phyloP scores from a whole-genome alignment of 2,329 filamentous ascomycete genomes.

The Epicoccum nigrum region DNA sequence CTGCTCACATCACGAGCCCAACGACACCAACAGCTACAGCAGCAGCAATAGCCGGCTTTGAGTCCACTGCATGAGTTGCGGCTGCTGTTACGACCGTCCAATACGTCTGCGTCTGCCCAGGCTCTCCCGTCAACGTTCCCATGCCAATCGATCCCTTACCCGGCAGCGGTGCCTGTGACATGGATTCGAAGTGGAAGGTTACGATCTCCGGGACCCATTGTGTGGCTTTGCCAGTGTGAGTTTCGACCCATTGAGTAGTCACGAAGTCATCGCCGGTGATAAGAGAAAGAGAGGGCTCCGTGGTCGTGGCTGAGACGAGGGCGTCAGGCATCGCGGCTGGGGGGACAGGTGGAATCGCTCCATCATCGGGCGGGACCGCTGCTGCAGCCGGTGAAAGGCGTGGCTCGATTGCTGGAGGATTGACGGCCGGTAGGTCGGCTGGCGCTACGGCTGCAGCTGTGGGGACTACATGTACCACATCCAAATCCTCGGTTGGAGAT shows the following conservation, averaged over 20 bases:
- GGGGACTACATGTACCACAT: neutral
- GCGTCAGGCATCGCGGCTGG: slow-evolving; percentile 1
- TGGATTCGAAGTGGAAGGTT: slow-evolving; percentile 34
- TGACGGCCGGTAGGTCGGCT: slow-evolving; percentile 2
- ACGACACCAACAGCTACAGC: slow-evolving; percentile 34
- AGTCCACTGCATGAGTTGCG: slow-evolving; percentile 22
- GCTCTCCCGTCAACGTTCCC: slow-evolving; percentile 42
- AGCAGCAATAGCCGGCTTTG: slow-evolving; percentile 26
- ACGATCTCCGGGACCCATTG: slow-evolving; percentile 44
- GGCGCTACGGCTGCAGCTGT: slow-evolving; percentile 2
- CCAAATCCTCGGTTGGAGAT: neutral
- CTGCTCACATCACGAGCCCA: slow-evolving; percentile 24
- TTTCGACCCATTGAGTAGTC: slow-evolving; percentile 44
- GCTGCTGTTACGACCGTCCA: slow-evolving; percentile 27
- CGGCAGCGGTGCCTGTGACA: slow-evolving; percentile 30
- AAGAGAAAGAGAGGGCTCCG: neutral
- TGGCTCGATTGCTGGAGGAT: slow-evolving; percentile 1
- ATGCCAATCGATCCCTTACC: slow-evolving; percentile 42
- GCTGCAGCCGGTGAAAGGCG: slow-evolving; percentile 6
- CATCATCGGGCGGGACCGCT: slow-evolving; percentile 1
- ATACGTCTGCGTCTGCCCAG: slow-evolving; percentile 36
- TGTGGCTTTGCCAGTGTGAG: slow-evolving; percentile 29
- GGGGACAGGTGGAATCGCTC: slow-evolving; percentile 7
- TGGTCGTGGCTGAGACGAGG: slow-evolving; percentile 3
- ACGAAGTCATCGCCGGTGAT: slow-evolving; percentile 25